Conservation (phyloP, 371 early-diverging fungal genomes). For the Funneliformis caledonium region DNA sequence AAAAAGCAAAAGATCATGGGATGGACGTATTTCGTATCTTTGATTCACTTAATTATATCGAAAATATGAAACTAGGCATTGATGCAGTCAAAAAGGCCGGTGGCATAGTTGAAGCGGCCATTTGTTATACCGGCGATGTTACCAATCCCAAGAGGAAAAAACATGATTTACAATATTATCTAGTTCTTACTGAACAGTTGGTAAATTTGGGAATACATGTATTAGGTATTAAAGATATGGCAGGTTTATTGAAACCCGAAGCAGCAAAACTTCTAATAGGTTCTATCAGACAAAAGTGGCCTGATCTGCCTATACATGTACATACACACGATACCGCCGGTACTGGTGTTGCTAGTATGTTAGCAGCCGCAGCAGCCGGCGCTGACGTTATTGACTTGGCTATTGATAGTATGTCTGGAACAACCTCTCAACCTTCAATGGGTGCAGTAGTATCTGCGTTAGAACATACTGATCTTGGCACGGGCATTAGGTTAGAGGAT, state of each 20-base stretch:
- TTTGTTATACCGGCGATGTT: constrained; percentile 95
- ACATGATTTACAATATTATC: constrained; percentile 89
- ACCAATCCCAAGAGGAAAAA: constrained; percentile 77
- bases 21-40: constrained; percentile 97
- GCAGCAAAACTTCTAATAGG: constrained; percentile 84
- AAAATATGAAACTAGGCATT: constrained; percentile 93
- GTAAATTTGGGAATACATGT: constrained; percentile 93
- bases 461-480: constrained; percentile 74
- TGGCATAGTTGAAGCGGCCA: constrained; percentile 92
- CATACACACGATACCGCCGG: constrained; percentile 98
- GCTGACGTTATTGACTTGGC: constrained; percentile 94
- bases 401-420: constrained; percentile 93
- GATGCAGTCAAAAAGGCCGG: constrained; percentile 92
- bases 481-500: constrained; percentile 81
- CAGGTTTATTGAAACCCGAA: constrained; percentile 91
- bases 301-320: constrained; percentile 92
- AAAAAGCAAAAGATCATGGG: constrained; percentile 85
- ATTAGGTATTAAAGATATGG: constrained; percentile 97
- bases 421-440: constrained; percentile 96
- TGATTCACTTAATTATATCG: constrained; percentile 94
- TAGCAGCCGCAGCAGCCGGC: constrained; percentile 92
- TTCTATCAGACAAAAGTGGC: constrained; percentile 84
- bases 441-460: constrained; percentile 90
- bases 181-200: constrained; percentile 86
- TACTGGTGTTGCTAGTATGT: constrained; percentile 93